Evolutionary conservation across 169 alveolate species (phyloP).

Genomic region (Eimeria sp.): DNA sequence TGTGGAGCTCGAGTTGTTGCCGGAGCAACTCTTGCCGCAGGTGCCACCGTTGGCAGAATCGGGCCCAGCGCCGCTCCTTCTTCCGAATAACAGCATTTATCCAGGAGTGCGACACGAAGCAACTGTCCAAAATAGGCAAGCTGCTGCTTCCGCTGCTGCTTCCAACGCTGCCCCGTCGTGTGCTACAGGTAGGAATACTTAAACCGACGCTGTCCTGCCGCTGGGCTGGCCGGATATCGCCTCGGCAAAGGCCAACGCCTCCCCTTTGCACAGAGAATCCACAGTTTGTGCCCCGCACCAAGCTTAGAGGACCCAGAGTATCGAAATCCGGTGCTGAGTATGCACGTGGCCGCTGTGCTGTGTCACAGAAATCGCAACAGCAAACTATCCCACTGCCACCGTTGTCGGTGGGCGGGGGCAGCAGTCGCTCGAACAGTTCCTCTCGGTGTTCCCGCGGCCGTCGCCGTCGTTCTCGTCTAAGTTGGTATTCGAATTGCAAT

Average conservation of each 20-base stretch:
- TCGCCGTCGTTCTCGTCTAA: background rate
- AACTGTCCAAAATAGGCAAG: background rate
- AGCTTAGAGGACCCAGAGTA: background rate
- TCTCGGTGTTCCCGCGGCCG: background rate
- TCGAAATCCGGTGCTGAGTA: constrained; percentile 2
- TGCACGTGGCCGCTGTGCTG: background rate
- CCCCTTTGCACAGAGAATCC: background rate
- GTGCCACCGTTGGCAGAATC: constrained; percentile 37
- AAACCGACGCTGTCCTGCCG: background rate
- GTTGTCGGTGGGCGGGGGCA: background rate
- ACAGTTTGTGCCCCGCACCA: background rate
- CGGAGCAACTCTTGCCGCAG: constrained; percentile 29
- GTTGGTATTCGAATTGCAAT: background rate
- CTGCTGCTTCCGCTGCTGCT: constrained; percentile 42
- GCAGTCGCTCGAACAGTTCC: background rate
- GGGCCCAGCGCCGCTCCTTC: constrained; percentile 19
- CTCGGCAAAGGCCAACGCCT: background rate
- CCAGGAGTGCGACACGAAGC: constrained; percentile 9
- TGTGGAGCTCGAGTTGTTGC: constrained; percentile 20
- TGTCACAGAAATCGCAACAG: background rate
- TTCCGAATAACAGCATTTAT: constrained; percentile 37
- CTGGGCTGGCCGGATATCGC: background rate
- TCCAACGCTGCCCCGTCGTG: background rate
- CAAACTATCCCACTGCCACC: background rate
- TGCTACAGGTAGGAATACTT: background rate